Base-by-base conservation (phyloP, 2,329 filamentous ascomycete species). In the Allantophomopsis lycopodina region DNA sequence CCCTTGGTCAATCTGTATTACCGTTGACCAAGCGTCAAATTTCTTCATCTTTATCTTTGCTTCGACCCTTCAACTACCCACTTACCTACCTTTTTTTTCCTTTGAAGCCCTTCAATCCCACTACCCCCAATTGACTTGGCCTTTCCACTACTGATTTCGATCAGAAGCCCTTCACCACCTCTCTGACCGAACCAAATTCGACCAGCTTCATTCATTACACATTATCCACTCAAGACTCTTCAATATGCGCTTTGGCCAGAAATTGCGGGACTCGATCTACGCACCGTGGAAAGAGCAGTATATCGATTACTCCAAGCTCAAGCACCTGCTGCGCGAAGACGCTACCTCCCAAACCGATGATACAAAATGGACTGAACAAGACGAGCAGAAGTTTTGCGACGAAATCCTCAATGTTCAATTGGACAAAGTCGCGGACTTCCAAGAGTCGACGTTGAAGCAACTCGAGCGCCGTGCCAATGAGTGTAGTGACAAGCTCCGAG, bases 281-380 rank as follows among this genome's bases (percentile, higher is more conserved):
- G 64, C 73, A 50, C 86, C 87, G 55, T 98, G 89, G 89, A 83
- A 82, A 60, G 83, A 81, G 58, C 74, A 93, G 55, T 96, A 98
- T 67, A 85, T 98, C 56, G 88, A 96, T 66, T 98, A 98, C 62
- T 66, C 73, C 52, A 94, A 89, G 71, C 78, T 98, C 48, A 96
- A 96, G 71, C 71, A 72, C 54, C 71, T 98, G 43, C 67, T 98
- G 44, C 81, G 85, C 47, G 91, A 96, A 59, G 76, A 85, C 56
- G 67, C 71, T 48, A 13, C 47, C 21, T 48, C 54, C 23, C 61
- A 60, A 43, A 69, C 70, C 18, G 69, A 76, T 37, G 78, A 81
- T 16, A 68, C 66, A 38, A 66, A 75, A 32, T 98, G 91, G 91
- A 94, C 88, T 18, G 87, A 94, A 53, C 79, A 88, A 36, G 91